Percentiles rank a stretch among this genome's conserved stretches.
These are phyloP conservation scores for Oryza brachyantha DNA, from an alignment of 176 grass and related monocot genomes.

Conservation along the genomic window DNA sequence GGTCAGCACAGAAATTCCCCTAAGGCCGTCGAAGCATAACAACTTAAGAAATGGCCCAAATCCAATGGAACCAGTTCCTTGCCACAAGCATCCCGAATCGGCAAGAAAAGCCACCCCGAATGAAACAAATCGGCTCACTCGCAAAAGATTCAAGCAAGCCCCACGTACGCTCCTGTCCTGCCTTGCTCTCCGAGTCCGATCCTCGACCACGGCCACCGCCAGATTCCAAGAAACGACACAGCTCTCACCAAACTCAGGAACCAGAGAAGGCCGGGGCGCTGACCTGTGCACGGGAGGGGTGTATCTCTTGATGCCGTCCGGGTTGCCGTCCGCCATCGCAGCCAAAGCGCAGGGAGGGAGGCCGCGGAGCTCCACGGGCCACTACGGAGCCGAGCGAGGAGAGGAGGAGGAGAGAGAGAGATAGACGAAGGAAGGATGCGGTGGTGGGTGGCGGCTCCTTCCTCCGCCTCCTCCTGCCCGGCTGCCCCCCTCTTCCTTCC, in stretches of 20 bases:
- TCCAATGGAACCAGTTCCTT: slow-evolving; percentile 8
- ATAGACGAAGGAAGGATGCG: background rate
- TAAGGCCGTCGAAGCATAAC: background rate
- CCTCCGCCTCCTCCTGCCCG: slow-evolving; percentile 20
- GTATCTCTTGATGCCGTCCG: slow-evolving; percentile 51
- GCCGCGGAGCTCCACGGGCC: background rate
- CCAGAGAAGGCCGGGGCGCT: background rate
- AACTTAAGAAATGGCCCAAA: background rate
- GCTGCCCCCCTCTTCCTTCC: background rate
- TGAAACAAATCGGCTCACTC: slow-evolving; percentile 11
- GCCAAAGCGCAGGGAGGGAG: background rate
- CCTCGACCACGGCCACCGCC: background rate
- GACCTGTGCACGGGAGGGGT: slow-evolving; percentile 51
- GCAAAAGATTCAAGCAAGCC: background rate
- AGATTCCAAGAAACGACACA: background rate
- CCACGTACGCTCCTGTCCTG: background rate
- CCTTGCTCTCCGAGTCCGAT: background rate
- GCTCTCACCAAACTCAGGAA: too few species aligned
- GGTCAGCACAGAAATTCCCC: background rate
- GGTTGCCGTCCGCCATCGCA: slow-evolving; percentile 42
- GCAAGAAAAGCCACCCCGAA: background rate
- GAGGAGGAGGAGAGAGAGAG: background rate
- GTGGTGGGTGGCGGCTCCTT: slow-evolving; percentile 6
- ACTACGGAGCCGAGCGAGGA: too few species aligned
- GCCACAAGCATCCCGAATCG: background rate